Conservation (phyloP, 2,329 filamentous ascomycete species). For the Venturia aucupariae region DNA sequence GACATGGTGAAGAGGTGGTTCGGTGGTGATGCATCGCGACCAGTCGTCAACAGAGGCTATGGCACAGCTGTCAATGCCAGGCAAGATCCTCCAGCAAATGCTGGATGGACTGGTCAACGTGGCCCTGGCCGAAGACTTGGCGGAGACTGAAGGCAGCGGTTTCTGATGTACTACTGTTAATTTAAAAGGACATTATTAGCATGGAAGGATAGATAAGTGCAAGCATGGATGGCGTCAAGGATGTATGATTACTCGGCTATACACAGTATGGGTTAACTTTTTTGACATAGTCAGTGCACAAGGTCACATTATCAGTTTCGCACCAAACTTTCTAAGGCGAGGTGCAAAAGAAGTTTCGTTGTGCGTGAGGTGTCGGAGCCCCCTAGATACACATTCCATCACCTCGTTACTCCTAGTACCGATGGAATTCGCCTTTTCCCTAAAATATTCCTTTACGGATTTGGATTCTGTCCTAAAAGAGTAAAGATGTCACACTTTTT, state of each 20-base stretch:
- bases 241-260: not conserved
- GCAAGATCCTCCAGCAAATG: not conserved
- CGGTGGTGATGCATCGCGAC: constrained; percentile 20
- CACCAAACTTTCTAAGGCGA: too few relatives aligned
- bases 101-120: constrained; percentile 10
- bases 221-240: not conserved
- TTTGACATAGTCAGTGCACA: not conserved
- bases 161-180: not conserved
- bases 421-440: too few relatives aligned
- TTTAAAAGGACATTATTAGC: not conserved
- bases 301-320: too few relatives aligned
- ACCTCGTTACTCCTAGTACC: too few relatives aligned
- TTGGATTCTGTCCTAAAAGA: too few relatives aligned
- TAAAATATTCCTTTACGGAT: too few relatives aligned
- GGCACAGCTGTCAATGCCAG: constrained; percentile 7
- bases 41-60: constrained; percentile 9
- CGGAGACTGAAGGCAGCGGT: not conserved
- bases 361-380: too few relatives aligned
- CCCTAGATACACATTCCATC: too few relatives aligned
- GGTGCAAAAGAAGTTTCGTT: too few relatives aligned
- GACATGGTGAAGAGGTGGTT: constrained; percentile 60
- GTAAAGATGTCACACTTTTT: too few relatives aligned
- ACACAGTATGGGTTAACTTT: not conserved
- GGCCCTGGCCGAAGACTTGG: constrained; percentile 14
- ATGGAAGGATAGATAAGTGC: not conserved